A percentile compares a stretch with the other conserved stretches of the same genome.
Evolutionary conservation across 352 stramenopile genomes (phyloP).

Genomic region (Elongisporangium senticosum): DNA sequence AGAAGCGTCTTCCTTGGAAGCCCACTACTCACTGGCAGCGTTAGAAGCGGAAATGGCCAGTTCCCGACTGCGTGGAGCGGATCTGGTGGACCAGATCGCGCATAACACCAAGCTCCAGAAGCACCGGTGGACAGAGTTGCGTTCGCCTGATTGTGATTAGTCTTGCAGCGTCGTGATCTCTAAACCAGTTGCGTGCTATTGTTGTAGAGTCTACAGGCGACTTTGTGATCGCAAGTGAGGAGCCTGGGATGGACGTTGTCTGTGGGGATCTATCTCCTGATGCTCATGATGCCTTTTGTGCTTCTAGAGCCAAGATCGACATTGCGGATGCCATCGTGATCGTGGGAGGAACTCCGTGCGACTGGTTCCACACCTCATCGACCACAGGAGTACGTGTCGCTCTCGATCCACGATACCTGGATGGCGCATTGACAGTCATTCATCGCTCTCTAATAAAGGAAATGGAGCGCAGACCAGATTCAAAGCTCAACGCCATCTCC

Average conservation of each 20-base stretch:
- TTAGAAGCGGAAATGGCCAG: constrained; percentile 1
- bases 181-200: background rate
- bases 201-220: constrained; percentile 37
- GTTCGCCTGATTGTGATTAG: background rate
- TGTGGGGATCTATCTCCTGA: background rate
- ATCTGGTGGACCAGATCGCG: constrained; percentile 50
- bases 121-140: constrained; percentile 52
- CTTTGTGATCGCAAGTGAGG: constrained; percentile 58
- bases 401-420: background rate
- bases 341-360: constrained; percentile 23
- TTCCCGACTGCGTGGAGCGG: constrained; percentile 24
- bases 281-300: constrained; percentile 1
- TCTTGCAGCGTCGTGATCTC: background rate
- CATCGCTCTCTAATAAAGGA: constrained; percentile 20
- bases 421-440: background rate
- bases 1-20: background rate
- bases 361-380: constrained; percentile 64
- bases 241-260: background rate
- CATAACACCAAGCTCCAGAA: constrained; percentile 39
- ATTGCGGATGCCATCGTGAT: constrained; percentile 56
- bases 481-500: constrained; percentile 27
- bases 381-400: constrained; percentile 31
- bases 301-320: constrained; percentile 40
- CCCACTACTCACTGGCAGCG: background rate
- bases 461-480: constrained; percentile 37